Base-by-base conservation (phyloP, 176 grass and related monocot genomes). In the Eragrostis nindensis region DNA sequence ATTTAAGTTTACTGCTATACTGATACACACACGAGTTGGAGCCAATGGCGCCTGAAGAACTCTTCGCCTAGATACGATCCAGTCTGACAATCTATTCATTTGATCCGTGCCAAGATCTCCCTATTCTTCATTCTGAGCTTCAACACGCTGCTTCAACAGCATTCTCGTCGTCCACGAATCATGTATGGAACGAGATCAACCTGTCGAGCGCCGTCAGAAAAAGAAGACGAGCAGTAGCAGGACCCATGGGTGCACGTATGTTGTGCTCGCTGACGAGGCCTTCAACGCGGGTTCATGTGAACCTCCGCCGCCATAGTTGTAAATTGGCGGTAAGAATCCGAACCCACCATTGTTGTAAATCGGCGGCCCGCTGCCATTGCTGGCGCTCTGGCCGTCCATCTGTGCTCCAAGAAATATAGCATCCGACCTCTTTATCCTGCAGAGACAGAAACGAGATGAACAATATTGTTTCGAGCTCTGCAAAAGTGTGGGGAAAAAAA, bases 391-490 rank as follows among this genome's bases (percentile, higher is more conserved):
- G 27, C 49, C 85, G 43, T 82, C 46, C 36, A 85, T 70, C 56
- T 84, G 68, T 56, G 86, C 86, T 9, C 90, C 90, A 6, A 85
- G 73, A 7, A 73, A 85, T 55, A 62, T 2, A 14, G 78, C 90
- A 21, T 88, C 90, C 5, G 86, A 85, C 45, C 40, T 73, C 82
- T 88, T 88, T 84, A 88, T 86, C 68, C 82, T 92, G 86, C 62
- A 66, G 27, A 29, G 40, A 5, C 47, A 47, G 19, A 24, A 6
- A 16, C 8, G 17, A 48, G 65, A 50, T 49, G 4, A 38, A n/a
- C n/a, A n/a, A 25, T 21, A 8, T 0, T 15, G 45, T 47, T 11
- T 1, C 60, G 21, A 44, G 13, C 6, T 19, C 56, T 26, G n/a
- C 56, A 24, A 21, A 7, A 11, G n/a, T 19, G 5, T 21, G 16